phyloP scores from a whole-genome alignment of 2,329 filamentous ascomycete species.

The Setomelanomma holmii region DNA sequence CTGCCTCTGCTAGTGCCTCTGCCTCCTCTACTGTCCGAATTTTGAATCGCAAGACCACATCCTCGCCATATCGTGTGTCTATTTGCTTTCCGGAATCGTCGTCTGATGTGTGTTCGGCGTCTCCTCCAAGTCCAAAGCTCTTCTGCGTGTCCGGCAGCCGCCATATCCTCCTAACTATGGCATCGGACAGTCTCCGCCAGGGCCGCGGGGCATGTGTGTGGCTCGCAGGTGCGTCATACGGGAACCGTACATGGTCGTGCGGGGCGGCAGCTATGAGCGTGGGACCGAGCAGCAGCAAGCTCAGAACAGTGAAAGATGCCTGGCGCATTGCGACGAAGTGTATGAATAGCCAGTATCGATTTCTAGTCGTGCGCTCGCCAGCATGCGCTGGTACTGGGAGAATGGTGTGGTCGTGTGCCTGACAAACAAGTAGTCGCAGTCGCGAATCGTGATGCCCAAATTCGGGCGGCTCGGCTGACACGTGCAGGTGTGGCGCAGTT shows the following conservation, averaged over 20 bases:
- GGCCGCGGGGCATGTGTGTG: conserved; percentile 31
- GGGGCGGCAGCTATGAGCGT: conserved; percentile 41
- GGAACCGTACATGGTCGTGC: conserved; percentile 27
- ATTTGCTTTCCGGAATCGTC: conserved; percentile 17
- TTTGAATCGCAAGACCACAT: conserved; percentile 91
- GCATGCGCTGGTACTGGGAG: conserved; percentile 2
- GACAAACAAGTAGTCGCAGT: not conserved
- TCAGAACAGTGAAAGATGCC: conserved; percentile 30
- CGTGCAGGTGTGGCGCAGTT: conserved; percentile 19
- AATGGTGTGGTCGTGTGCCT: conserved; percentile 10
- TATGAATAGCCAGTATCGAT: not conserved
- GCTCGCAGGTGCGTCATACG: conserved; percentile 18
- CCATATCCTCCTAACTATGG: conserved; percentile 45
- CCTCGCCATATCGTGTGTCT: conserved; percentile 69
- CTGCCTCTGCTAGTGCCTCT: conserved; percentile 72
- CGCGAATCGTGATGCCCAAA: not conserved
- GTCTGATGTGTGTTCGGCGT: conserved; percentile 10
- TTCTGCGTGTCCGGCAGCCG: conserved; percentile 27
- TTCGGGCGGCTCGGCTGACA: conserved; percentile 1
- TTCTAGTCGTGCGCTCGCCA: not conserved
- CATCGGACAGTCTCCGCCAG: conserved; percentile 49
- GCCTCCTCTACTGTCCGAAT: conserved; percentile 74
- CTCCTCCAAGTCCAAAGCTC: conserved; percentile 5
- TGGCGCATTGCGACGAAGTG: conserved; percentile 35
- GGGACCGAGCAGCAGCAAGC: conserved; percentile 40